Evolutionary conservation across 495 filamentous ascomycete genomes (phyloP), one percentile per base, ranked within the genome.

Genomic region (Penicillium crystallinum): DNA sequence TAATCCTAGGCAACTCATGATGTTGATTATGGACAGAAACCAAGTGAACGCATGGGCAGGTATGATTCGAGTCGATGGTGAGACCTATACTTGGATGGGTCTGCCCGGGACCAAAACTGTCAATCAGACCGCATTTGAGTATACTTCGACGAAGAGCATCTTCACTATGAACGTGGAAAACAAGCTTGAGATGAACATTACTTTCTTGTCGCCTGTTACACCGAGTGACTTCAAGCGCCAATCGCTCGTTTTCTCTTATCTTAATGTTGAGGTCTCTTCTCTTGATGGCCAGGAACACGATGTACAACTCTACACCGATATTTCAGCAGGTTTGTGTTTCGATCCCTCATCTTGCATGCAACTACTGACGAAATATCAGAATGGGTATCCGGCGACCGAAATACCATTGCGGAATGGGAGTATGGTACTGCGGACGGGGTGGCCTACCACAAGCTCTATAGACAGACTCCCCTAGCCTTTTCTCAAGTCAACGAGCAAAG

Each of bases 251-350:
- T 80, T 82, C 54, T 80, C 81, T 3, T 84, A 83, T 55, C 43
- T 84, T 23, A 56, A 78, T 42, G 76, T 83, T 39, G 71, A 75
- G 29, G 72, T 83, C 22, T 54, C 62, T 43, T 80, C 80, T 6
- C 57, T 74, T 21, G 81, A 84, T 65, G 81, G 77, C 21, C 47
- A 59, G 22, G 12, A 67, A 0, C 80, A 84, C 60, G 64, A 81
- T 57, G 78, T 84, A 29, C 75, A 83, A 50, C 46, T 84, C 11
- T 84, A 84, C 56, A 64, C 81, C 3, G 81, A 84, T 56, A 80
- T 83, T 48, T 81, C 81, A 34, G 81, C 79, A 8, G 80, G 81
- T 81, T 61, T 55, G 75, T 63, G 9, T 4, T 10, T 1, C 36
- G 8, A 7, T 12, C 10, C 15, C 3, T 40, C 23, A 21, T 18